These are phyloP conservation scores for Nemania diffusa DNA, from an alignment of 2,329 filamentous ascomycete genomes.

Conservation along the genomic window DNA sequence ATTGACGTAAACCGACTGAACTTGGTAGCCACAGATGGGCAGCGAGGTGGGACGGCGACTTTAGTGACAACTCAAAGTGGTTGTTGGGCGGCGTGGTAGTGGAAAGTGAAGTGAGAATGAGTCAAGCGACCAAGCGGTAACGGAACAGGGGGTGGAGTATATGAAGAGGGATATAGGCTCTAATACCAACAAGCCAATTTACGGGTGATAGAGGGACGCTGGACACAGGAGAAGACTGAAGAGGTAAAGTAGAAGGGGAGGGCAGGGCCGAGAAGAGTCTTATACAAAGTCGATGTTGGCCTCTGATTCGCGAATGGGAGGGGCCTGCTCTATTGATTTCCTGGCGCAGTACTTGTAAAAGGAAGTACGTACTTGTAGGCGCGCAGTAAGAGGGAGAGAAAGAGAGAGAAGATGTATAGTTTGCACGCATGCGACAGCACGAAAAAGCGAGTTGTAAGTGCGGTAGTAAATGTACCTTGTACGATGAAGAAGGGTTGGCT, in stretches of 20 bases:
- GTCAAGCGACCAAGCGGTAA: slow-evolving; percentile 21
- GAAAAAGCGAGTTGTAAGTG: slow-evolving; percentile 28
- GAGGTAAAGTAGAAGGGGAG: slow-evolving; percentile 26
- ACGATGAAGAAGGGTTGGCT: slow-evolving; percentile 37
- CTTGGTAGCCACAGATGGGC: slow-evolving; percentile 19
- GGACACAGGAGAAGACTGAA: slow-evolving; percentile 26
- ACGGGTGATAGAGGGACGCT: slow-evolving; percentile 17
- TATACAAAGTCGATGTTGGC: slow-evolving; percentile 37
- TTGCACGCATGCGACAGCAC: slow-evolving; percentile 26
- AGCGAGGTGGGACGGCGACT: slow-evolving; percentile 23
- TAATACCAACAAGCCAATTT: slow-evolving; percentile 21
- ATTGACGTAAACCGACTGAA: slow-evolving; percentile 20
- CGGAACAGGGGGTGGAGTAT: slow-evolving; percentile 20
- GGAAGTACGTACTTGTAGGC: too few relatives aligned
- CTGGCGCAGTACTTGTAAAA: slow-evolving; percentile 40
- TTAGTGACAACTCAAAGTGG: slow-evolving; percentile 29
- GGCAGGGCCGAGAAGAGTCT: slow-evolving; percentile 36
- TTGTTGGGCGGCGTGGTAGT: slow-evolving; percentile 12
- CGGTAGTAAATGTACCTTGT: slow-evolving; percentile 38
- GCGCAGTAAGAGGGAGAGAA: too few relatives aligned
- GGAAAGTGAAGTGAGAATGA: slow-evolving; percentile 29
- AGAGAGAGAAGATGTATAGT: slow-evolving; percentile 20
- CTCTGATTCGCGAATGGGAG: slow-evolving; percentile 40
- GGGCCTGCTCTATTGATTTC: slow-evolving; percentile 5
- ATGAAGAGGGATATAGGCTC: slow-evolving; percentile 24